A percentile compares a stretch with the other conserved stretches of the same genome.
Evolutionary conservation across 225 moss, liverwort and hornwort species (phyloP).

Genomic region (Pleurozium schreberi): DNA sequence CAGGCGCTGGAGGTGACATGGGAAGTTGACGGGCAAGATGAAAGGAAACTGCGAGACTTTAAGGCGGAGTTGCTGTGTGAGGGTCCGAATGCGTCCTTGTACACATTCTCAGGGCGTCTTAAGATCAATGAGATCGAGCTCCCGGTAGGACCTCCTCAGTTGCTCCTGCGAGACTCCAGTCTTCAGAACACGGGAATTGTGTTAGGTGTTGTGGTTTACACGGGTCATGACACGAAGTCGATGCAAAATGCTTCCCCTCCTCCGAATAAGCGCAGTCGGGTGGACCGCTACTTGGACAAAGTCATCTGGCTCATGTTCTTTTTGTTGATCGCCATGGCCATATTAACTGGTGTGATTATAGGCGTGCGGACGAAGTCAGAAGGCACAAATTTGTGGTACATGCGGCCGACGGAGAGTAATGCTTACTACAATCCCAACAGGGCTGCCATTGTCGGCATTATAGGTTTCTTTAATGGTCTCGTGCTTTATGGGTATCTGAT

Average conservation of each 20-base stretch:
- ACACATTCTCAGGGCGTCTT: constrained; percentile 62
- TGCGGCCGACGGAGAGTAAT: constrained; percentile 32
- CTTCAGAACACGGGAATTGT: constrained; percentile 73
- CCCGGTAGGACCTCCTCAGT: constrained; percentile 52
- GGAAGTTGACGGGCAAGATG: constrained; percentile 40
- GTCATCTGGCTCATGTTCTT: constrained; percentile 70
- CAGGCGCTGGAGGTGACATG: constrained; percentile 71
- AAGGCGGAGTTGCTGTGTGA: constrained; percentile 60
- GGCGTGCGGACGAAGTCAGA: constrained; percentile 28
- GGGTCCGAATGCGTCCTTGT: constrained; percentile 72
- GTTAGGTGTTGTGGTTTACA: constrained; percentile 67
- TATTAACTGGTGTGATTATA: constrained; percentile 34
- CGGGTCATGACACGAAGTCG: constrained; percentile 85
- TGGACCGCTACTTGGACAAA: constrained; percentile 56
- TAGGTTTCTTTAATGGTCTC: constrained; percentile 45
- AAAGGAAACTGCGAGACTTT: constrained; percentile 18
- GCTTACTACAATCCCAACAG: constrained; percentile 50
- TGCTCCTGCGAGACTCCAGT: constrained; percentile 80
- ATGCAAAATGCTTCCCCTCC: constrained; percentile 73
- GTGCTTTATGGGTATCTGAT: constrained; percentile 81
- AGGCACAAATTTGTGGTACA: constrained; percentile 48
- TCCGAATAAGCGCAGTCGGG: constrained; percentile 86
- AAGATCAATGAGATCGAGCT: constrained; percentile 17
- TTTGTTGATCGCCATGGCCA: constrained; percentile 44
- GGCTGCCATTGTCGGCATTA: constrained; percentile 33